Percentiles rank a stretch among this genome's conserved stretches.
Conservation (phyloP, 129 eudicot genomes). For the Flaveria linearis region DNA sequence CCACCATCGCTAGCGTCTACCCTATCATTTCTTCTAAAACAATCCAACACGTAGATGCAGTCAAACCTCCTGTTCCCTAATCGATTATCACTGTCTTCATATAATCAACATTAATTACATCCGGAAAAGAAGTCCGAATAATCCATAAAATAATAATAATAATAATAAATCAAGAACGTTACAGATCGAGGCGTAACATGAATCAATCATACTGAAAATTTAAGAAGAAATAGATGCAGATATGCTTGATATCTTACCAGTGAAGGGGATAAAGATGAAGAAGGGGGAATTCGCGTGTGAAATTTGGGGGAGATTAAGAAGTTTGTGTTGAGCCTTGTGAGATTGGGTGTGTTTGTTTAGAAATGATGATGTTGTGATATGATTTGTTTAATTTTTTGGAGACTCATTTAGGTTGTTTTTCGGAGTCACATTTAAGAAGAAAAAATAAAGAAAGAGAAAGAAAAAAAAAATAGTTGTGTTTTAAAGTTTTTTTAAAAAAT, state of each 20-base stretch:
- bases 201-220: conserved; percentile 7
- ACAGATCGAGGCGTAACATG: conserved; percentile 27
- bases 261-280: not conserved
- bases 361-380: no score
- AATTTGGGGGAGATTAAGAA: no score
- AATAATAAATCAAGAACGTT: not conserved
- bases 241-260: conserved; percentile 18
- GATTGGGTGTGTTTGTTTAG: no score
- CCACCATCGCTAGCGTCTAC: not conserved
- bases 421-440: no score
- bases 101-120: conserved; percentile 19
- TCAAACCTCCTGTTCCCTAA: conserved; percentile 23
- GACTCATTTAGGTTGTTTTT: no score
- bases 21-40: not conserved
- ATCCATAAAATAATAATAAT: not conserved
- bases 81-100: conserved; percentile 2
- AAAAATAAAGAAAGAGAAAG: no score
- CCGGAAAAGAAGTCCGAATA: not conserved
- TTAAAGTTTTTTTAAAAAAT: no score
- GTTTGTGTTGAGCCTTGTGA: no score
- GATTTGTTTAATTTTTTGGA: no score
- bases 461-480: no score
- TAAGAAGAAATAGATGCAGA: not conserved
- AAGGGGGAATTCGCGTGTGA: conserved; percentile 14
- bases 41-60: not conserved